Conservation (phyloP, 2,329 filamentous ascomycete species). For the Paecilomyces sp. region DNA sequence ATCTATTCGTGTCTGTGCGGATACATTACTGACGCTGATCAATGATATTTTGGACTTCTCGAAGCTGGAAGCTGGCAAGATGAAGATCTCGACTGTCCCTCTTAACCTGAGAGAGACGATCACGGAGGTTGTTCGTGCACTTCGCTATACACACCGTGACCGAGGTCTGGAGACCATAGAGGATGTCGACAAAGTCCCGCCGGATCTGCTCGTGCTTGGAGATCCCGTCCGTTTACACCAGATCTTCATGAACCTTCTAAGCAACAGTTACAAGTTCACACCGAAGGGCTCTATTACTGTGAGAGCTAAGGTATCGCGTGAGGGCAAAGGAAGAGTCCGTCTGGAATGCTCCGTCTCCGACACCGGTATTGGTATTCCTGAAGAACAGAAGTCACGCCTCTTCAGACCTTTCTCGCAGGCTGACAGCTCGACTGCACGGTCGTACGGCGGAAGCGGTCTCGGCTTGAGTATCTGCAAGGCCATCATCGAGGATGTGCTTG, state of each 20-base stretch:
- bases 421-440: constrained; percentile 80
- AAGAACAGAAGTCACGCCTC: constrained; percentile 68
- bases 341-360: constrained; percentile 82
- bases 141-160: constrained; percentile 58
- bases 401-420: constrained; percentile 93
- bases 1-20: constrained; percentile 58
- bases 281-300: constrained; percentile 81
- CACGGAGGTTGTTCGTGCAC: constrained; percentile 55
- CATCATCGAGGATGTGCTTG: constrained; percentile 86
- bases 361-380: constrained; percentile 84
- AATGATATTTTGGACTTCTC: constrained; percentile 90
- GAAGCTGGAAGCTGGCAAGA: constrained; percentile 77
- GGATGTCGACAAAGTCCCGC: constrained; percentile 55
- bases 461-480: constrained; percentile 93
- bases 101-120: constrained; percentile 67
- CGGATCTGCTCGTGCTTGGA: constrained; percentile 64
- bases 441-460: constrained; percentile 85
- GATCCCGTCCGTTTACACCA: constrained; percentile 79
- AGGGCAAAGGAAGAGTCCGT: constrained; percentile 62
- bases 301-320: constrained; percentile 63
- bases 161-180: constrained; percentile 54
- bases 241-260: constrained; percentile 72
- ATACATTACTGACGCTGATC: constrained; percentile 77
- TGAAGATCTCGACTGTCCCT: constrained; percentile 78
- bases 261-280: constrained; percentile 92